Evolutionary conservation across 768 basidiomycete species (phyloP).

Genomic region (Boletus pseudopeckii): DNA sequence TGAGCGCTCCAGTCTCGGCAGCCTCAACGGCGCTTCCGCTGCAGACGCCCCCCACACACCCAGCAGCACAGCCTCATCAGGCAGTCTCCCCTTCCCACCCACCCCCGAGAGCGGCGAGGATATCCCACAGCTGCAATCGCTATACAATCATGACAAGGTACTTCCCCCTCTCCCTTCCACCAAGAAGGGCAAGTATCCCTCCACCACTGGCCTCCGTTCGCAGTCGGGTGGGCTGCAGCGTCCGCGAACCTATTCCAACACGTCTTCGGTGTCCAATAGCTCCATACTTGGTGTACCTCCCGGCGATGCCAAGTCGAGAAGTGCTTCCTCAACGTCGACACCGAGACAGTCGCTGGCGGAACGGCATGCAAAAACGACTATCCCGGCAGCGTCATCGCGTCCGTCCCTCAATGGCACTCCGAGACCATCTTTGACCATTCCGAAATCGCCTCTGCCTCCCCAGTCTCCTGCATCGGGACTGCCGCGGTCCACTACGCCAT

Average conservation of each 20-base stretch:
- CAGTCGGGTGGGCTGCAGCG: conserved; percentile 15
- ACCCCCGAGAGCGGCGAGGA: conserved; percentile 27
- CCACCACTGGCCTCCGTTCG: conserved; percentile 13
- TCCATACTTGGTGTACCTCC: conserved; percentile 13
- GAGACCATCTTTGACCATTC: conserved; percentile 26
- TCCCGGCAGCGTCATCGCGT: conserved; percentile 10
- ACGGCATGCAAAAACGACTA: conserved; percentile 6
- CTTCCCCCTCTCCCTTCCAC: conserved; percentile 31
- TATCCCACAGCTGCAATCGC: conserved; percentile 1
- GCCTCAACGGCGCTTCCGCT: conserved; percentile 16
- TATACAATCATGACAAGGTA: conserved; percentile 27
- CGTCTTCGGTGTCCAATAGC: conserved; percentile 22
- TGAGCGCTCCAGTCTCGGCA: conserved; percentile 24
- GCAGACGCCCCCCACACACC: conserved; percentile 26
- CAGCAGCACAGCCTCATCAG: conserved; percentile 31
- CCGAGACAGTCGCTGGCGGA: conserved; percentile 11
- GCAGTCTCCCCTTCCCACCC: conserved; percentile 29
- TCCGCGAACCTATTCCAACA: conserved; percentile 36
- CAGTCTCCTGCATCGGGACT: conserved; percentile 15
- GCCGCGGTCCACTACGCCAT: conserved; percentile 22
- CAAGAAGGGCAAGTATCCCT: conserved; percentile 20
- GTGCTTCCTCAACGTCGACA: conserved; percentile 8
- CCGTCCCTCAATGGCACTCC: conserved; percentile 20
- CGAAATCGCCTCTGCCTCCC: conserved; percentile 20
- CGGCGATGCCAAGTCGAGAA: conserved; percentile 6